Conservation (phyloP, 805 yeast species). For the Myxozyma monticola region DNA sequence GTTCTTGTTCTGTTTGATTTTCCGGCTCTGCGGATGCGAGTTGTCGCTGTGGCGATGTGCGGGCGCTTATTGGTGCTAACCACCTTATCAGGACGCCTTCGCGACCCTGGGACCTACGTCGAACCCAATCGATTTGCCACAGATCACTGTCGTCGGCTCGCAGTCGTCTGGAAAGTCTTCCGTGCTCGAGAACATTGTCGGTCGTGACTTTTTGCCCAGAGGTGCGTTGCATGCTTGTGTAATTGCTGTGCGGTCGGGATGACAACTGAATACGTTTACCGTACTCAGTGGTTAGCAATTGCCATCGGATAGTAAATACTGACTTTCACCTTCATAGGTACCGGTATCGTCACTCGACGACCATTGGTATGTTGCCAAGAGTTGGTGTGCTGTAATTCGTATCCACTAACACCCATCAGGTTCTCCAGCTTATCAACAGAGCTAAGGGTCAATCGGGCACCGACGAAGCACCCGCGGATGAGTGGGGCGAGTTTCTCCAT, state of each 20-base stretch:
- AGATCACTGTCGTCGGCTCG: slow-evolving; percentile 92
- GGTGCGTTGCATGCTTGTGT: slow-evolving; percentile 45
- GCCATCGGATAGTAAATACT: not conserved
- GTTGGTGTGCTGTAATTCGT: not conserved
- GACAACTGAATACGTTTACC: too few species aligned
- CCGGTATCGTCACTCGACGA: slow-evolving; percentile 89
- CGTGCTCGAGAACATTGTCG: slow-evolving; percentile 86
- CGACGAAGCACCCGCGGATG: slow-evolving; percentile 43
- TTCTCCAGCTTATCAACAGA: slow-evolving; percentile 71
- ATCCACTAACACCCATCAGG: slow-evolving; percentile 12
- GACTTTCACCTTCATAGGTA: slow-evolving; percentile 36
- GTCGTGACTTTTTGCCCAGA: slow-evolving; percentile 86
- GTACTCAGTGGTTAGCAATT: not conserved
- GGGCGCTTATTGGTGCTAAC: too few species aligned
- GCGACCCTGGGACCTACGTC: slow-evolving; percentile 94
- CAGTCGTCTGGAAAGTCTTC: slow-evolving; percentile 89
- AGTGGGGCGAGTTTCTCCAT: slow-evolving; percentile 98
- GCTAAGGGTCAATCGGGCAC: slow-evolving; percentile 39
- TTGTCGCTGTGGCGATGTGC: too few species aligned
- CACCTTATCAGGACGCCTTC: slow-evolving; percentile 80
- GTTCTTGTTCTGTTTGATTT: too few species aligned
- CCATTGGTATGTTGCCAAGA: slow-evolving; percentile 52
- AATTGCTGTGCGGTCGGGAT: not conserved
- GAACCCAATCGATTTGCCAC: slow-evolving; percentile 91
- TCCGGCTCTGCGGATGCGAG: too few species aligned